Evolutionary conservation across 148 eudicot species (phyloP).

Genomic region (Arbutus unedo): DNA sequence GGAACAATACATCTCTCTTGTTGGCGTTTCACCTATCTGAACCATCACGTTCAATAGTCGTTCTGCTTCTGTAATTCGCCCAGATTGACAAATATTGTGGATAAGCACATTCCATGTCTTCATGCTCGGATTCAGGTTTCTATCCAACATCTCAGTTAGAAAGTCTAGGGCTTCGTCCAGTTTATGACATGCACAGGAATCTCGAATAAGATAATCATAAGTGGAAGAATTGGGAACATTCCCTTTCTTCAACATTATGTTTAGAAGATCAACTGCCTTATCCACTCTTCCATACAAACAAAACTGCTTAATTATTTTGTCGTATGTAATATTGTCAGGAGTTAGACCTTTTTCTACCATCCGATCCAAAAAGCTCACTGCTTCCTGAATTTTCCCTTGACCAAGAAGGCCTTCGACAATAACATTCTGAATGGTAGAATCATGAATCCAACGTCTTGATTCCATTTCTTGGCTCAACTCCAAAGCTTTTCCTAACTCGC

Average conservation of each 20-base stretch:
- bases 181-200: constrained; percentile 33
- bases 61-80: constrained; percentile 51
- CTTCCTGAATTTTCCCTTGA: constrained; percentile 40
- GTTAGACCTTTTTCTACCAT: constrained; percentile 34
- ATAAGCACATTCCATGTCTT: constrained; percentile 51
- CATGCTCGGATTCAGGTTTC: constrained; percentile 48
- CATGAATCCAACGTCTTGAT: constrained; percentile 48
- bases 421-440: constrained; percentile 39
- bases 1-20: constrained; percentile 45
- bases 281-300: constrained; percentile 36
- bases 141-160: constrained; percentile 56
- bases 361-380: constrained; percentile 42
- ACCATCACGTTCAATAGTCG: constrained; percentile 44
- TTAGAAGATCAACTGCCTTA: constrained; percentile 52
- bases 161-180: constrained; percentile 57
- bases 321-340: constrained; percentile 39
- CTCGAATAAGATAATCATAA: constrained; percentile 51
- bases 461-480: constrained; percentile 52
- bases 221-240: constrained; percentile 42
- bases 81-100: constrained; percentile 35
- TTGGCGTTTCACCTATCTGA: constrained; percentile 49
- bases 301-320: constrained; percentile 48
- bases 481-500: constrained; percentile 51
- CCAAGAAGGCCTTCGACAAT: constrained; percentile 48
- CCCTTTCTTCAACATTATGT: constrained; percentile 51